A percentile compares a stretch with the other conserved stretches of the same genome.
These are phyloP conservation scores for Aspergillus proliferans DNA, from an alignment of 2,329 filamentous ascomycete species.

Conservation along the genomic window DNA sequence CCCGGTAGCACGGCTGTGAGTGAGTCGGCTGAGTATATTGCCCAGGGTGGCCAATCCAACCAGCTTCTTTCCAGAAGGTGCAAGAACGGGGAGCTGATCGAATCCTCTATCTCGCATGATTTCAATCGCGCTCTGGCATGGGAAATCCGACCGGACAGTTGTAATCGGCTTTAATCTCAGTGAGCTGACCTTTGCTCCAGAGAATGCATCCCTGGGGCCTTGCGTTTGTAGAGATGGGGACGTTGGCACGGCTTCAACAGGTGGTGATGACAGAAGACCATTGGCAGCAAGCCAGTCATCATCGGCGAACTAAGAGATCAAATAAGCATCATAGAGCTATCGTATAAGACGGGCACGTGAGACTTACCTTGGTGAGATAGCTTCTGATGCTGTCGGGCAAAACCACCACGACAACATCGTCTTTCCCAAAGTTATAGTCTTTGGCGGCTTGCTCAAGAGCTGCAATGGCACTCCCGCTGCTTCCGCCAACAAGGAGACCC, in stretches of 20 bases:
- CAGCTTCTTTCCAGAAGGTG: conserved; percentile 62
- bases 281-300: conserved; percentile 99
- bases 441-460: conserved; percentile 71
- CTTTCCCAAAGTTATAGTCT: conserved; percentile 70
- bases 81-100: conserved; percentile 89
- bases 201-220: conserved; percentile 60
- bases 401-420: conserved; percentile 83
- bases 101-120: conserved; percentile 98
- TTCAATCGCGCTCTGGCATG: conserved; percentile 85
- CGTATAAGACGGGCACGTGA: too few species aligned
- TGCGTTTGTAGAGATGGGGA: conserved; percentile 25
- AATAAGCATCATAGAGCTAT: neutral
- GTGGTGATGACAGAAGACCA: conserved; percentile 68
- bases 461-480: conserved; percentile 84
- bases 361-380: conserved; percentile 75
- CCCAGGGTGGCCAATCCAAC: conserved; percentile 92
- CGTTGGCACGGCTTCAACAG: conserved; percentile 35
- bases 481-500: conserved; percentile 86
- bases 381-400: conserved; percentile 94
- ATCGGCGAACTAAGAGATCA: conserved; percentile 65
- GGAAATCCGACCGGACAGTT: conserved; percentile 64
- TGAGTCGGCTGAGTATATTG: conserved; percentile 87
- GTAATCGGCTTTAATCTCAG: conserved; percentile 91
- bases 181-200: conserved; percentile 69
- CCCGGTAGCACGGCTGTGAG: conserved; percentile 68